Conservation (phyloP, 768 basidiomycete genomes). For the Mycena chlorophos region DNA sequence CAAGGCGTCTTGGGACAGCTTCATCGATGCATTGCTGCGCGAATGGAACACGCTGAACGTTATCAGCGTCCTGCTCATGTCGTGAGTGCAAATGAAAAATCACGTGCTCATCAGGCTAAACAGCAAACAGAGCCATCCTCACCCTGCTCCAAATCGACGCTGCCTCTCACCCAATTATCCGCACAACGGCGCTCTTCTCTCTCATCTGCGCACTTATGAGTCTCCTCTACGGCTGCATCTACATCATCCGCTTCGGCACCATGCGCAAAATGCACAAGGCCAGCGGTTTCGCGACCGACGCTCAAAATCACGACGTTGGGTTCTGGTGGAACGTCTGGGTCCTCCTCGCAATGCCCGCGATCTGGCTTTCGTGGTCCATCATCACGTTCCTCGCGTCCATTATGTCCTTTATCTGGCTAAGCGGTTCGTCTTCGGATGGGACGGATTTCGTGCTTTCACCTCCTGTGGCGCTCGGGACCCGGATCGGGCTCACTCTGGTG, state of each 20-base stretch:
- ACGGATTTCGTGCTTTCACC: conserved; percentile 30
- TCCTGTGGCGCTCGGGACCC: conserved; percentile 41
- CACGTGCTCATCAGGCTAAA: too few relatives aligned
- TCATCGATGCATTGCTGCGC: conserved; percentile 52
- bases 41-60: conserved; percentile 62
- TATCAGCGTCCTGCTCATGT: conserved; percentile 46
- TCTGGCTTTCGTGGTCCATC: conserved; percentile 45
- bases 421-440: conserved; percentile 41
- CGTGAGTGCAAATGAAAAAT: too few relatives aligned
- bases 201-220: conserved; percentile 62
- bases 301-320: background rate
- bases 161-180: conserved; percentile 54
- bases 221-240: conserved; percentile 63
- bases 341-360: conserved; percentile 50
- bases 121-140: conserved; percentile 38
- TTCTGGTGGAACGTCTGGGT: conserved; percentile 71
- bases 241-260: conserved; percentile 61
- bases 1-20: conserved; percentile 55
- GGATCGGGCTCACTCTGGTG: conserved; percentile 50
- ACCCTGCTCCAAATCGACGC: conserved; percentile 37
- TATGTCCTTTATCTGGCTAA: conserved; percentile 65
- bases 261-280: conserved; percentile 72
- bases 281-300: conserved; percentile 62
- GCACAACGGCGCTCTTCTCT: conserved; percentile 60
- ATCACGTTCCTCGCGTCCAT: conserved; percentile 55